A percentile compares a stretch with the other conserved stretches of the same genome.
Conservation (phyloP, 2,329 filamentous ascomycete genomes). For the Fusarium sacchari region DNA sequence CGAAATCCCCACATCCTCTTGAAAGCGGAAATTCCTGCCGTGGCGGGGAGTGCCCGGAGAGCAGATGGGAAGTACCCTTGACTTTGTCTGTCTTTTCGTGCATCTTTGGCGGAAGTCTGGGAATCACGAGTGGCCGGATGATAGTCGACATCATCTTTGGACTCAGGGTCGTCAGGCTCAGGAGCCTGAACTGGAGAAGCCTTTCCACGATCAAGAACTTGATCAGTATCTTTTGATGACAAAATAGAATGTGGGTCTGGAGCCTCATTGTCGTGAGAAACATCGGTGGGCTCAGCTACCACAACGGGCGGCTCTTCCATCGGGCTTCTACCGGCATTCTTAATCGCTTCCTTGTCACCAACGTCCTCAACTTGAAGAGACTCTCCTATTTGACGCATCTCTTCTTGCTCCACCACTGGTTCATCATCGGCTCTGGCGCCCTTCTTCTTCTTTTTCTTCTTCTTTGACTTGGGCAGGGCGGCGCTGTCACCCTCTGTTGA, state of each 20-base stretch:
- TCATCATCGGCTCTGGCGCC: slow-evolving; percentile 23
- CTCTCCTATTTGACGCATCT: slow-evolving; percentile 2
- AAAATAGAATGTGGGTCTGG: background rate
- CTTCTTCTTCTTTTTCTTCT: slow-evolving; percentile 47
- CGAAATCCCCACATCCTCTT: slow-evolving; percentile 36
- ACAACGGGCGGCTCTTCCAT: background rate
- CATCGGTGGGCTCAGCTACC: background rate
- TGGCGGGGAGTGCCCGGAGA: slow-evolving; percentile 29
- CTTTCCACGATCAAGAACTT: slow-evolving; percentile 9
- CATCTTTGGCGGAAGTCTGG: slow-evolving; percentile 3
- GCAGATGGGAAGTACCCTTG: slow-evolving; percentile 38
- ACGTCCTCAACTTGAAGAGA: background rate
- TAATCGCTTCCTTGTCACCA: slow-evolving; percentile 1
- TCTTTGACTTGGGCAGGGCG: slow-evolving; percentile 32
- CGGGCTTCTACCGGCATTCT: background rate
- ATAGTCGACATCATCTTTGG: slow-evolving; percentile 13
- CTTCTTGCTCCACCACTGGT: slow-evolving; percentile 10
- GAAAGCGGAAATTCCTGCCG: slow-evolving; percentile 31
- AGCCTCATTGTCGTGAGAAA: background rate
- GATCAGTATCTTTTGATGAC: background rate
- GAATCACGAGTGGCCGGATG: slow-evolving; percentile 7
- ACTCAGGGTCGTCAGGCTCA: slow-evolving; percentile 11
- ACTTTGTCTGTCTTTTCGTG: slow-evolving; percentile 21
- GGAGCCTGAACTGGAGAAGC: background rate
- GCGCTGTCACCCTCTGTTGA: slow-evolving; percentile 14